These are phyloP conservation scores for Dipodascopsis uninucleata DNA, from an alignment of 805 yeast species.

Conservation along the genomic window DNA sequence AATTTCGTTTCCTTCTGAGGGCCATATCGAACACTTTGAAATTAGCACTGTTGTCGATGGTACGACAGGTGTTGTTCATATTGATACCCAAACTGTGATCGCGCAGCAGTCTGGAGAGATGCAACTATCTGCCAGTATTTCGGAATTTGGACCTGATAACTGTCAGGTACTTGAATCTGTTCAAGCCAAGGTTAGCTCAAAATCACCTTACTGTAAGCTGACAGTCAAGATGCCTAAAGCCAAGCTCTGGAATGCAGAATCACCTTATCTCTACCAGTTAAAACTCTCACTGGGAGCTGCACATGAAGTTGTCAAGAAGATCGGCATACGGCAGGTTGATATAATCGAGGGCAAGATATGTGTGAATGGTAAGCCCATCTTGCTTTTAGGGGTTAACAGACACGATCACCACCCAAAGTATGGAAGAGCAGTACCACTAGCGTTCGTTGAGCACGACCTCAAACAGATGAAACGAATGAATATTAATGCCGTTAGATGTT, in stretches of 20 bases:
- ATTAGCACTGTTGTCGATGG: slow-evolving; percentile 30
- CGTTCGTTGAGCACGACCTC: slow-evolving; percentile 37
- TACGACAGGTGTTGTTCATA: no score
- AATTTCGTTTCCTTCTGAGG: slow-evolving; percentile 31
- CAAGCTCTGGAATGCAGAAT: slow-evolving; percentile 39
- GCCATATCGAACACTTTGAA: slow-evolving; percentile 36
- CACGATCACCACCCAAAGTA: slow-evolving; percentile 39
- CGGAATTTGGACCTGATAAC: no score
- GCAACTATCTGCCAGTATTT: no score
- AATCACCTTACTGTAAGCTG: no score
- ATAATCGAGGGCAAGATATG: slow-evolving; percentile 32
- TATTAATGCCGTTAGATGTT: slow-evolving; percentile 39
- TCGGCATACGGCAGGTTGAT: slow-evolving; percentile 37
- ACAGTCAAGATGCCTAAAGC: slow-evolving; percentile 32
- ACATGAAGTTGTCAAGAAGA: slow-evolving; percentile 29
- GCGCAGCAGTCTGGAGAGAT: no score
- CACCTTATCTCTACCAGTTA: slow-evolving; percentile 35
- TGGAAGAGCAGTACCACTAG: slow-evolving; percentile 40
- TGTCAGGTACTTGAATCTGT: no score
- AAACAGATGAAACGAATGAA: slow-evolving; percentile 38
- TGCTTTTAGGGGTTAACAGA: slow-evolving; percentile 39
- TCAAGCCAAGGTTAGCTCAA: no score
- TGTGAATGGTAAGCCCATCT: slow-evolving; percentile 36
- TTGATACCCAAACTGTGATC: no score
- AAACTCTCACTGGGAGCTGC: slow-evolving; percentile 24